phyloP scores from a whole-genome alignment of 1,284 basidiomycete species.

The Austroboletus niveus region DNA sequence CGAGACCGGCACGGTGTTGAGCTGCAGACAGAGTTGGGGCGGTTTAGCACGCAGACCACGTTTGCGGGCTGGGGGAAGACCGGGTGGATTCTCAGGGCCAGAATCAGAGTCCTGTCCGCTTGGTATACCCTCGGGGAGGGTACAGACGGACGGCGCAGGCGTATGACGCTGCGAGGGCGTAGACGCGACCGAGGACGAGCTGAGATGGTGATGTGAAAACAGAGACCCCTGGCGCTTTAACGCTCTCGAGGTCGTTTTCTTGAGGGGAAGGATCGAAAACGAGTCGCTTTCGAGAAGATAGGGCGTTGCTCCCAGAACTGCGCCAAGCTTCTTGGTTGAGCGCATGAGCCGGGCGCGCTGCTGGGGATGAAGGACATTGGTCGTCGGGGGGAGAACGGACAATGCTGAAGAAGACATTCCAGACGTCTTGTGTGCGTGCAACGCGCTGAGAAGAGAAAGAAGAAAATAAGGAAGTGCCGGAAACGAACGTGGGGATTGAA shows the following conservation, averaged over 20 bases:
- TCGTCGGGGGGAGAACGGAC: slow-evolving; percentile 39
- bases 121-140: slow-evolving; percentile 5
- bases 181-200: slow-evolving; percentile 20
- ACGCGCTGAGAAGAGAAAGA: not conserved
- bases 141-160: slow-evolving; percentile 18
- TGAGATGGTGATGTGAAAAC: slow-evolving; percentile 23
- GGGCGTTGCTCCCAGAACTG: slow-evolving; percentile 56
- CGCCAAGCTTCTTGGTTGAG: slow-evolving; percentile 57
- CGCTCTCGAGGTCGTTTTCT: slow-evolving; percentile 16
- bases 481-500: not conserved
- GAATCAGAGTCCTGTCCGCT: slow-evolving; percentile 7
- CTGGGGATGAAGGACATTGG: slow-evolving; percentile 46
- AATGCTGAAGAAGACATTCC: slow-evolving; percentile 22
- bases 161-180: slow-evolving; percentile 9
- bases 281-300: slow-evolving; percentile 43
- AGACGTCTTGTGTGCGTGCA: slow-evolving; percentile 4
- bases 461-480: not conserved
- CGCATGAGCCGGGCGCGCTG: slow-evolving; percentile 55
- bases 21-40: slow-evolving; percentile 23
- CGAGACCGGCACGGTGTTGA: slow-evolving; percentile 17
- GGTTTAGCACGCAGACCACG: slow-evolving; percentile 11
- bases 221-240: slow-evolving; percentile 38
- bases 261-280: slow-evolving; percentile 26
- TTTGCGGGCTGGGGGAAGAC: slow-evolving; percentile 19
- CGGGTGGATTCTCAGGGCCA: slow-evolving; percentile 14